phyloP scores from a whole-genome alignment of 2,329 filamentous ascomycete species.

The Parastagonospora avenae region DNA sequence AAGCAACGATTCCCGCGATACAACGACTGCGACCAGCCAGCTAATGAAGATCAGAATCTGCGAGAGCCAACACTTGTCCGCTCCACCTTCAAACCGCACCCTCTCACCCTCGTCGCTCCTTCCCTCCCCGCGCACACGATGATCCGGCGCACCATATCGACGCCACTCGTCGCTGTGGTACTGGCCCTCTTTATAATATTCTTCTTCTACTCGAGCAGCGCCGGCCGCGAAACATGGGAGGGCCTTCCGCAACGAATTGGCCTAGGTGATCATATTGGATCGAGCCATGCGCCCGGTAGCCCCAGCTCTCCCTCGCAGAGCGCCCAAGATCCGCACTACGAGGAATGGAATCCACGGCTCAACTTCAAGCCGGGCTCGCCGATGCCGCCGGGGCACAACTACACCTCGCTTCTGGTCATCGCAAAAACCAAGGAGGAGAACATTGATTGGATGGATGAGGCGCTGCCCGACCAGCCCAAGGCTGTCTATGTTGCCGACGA shows the following conservation, averaged over 20 bases:
- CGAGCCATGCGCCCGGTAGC: constrained; percentile 14
- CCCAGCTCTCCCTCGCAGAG: constrained; percentile 8
- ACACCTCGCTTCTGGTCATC: constrained; percentile 61
- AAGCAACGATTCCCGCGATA: constrained; percentile 7
- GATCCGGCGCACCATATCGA: constrained; percentile 30
- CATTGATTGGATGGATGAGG: constrained; percentile 59
- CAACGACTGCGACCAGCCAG: constrained; percentile 1
- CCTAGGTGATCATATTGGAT: constrained; percentile 43
- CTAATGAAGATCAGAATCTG: constrained; percentile 1
- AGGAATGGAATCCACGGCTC: constrained; percentile 46
- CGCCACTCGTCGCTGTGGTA: constrained; percentile 38
- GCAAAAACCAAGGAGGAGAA: constrained; percentile 59
- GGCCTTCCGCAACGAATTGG: constrained; percentile 49
- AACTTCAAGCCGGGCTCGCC: constrained; percentile 38
- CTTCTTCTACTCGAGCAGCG: constrained; percentile 47
- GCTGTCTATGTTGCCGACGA: constrained; percentile 61
- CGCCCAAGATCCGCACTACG: constrained; percentile 36
- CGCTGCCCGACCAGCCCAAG: constrained; percentile 55
- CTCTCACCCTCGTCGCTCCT: constrained; percentile 1
- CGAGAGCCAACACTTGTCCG: background rate
- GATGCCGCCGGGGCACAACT: constrained; percentile 53
- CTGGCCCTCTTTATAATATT: constrained; percentile 42
- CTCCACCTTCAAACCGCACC: background rate
- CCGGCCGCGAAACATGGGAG: constrained; percentile 43
- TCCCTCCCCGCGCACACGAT: constrained; percentile 17